These are phyloP conservation scores for Lolium rigidum DNA, from an alignment of 176 grass and related monocot genomes.

Conservation along the genomic window DNA sequence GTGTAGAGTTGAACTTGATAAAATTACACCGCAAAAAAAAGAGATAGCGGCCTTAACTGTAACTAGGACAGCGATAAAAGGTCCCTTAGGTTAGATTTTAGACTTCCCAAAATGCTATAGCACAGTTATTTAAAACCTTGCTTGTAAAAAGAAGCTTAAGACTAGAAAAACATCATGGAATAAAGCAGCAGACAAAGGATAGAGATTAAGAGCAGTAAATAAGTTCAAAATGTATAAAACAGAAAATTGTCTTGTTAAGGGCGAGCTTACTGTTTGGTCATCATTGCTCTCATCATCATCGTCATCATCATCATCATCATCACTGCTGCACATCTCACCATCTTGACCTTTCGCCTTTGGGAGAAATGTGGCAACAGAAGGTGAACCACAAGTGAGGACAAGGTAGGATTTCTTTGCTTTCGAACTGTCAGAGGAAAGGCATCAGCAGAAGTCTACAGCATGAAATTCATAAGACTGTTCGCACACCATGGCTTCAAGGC, in stretches of 20 bases:
- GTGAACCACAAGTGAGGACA: conserved; percentile 88
- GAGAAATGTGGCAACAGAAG: conserved; percentile 68
- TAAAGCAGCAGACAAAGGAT: not conserved
- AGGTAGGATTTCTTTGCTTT: conserved; percentile 97
- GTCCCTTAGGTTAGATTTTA: not conserved
- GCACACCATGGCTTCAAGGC: not conserved
- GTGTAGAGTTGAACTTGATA: not conserved
- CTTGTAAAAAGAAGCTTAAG: not conserved
- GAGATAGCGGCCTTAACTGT: not conserved
- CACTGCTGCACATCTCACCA: conserved; percentile 84
- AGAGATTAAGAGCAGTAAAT: not conserved
- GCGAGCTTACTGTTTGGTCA: conserved; percentile 64
- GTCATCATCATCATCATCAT: conserved; percentile 34
- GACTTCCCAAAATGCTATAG: not conserved
- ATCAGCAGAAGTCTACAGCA: conserved; percentile 20
- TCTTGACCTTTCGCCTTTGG: conserved; percentile 87
- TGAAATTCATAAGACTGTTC: not conserved
- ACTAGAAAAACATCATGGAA: not conserved
- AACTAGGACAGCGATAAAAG: not conserved
- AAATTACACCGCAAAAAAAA: not conserved
- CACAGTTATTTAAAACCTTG: not conserved
- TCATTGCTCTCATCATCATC: conserved; percentile 41
- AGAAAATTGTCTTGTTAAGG: not conserved
- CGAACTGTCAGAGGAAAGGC: conserved; percentile 60
- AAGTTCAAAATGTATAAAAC: conserved; percentile 6